phyloP scores from a whole-genome alignment of 768 basidiomycete species.

The Amanita rubescens region DNA sequence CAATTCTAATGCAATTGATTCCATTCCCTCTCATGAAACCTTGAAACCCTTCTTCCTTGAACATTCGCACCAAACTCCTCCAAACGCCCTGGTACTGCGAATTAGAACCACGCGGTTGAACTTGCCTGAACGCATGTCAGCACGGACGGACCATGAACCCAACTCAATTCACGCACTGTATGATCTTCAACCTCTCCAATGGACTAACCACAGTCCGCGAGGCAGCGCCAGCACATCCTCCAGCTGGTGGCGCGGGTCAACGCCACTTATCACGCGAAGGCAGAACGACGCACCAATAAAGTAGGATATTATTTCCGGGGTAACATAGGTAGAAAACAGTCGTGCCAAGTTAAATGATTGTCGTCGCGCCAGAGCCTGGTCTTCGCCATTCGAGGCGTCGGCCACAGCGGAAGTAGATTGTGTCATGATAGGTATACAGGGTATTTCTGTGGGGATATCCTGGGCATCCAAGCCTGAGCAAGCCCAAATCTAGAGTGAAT shows the following conservation, averaged over 20 bases:
- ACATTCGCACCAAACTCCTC: constrained; percentile 81
- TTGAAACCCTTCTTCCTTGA: constrained; percentile 86
- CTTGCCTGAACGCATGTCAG: constrained; percentile 53
- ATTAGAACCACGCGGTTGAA: constrained; percentile 62
- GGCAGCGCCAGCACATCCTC: constrained; percentile 55
- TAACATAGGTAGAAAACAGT: constrained; percentile 18
- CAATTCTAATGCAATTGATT: constrained; percentile 87
- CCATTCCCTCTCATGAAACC: constrained; percentile 93
- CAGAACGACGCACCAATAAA: constrained; percentile 29
- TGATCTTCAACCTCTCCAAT: constrained; percentile 91
- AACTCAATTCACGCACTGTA: constrained; percentile 58
- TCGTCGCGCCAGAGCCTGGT: constrained; percentile 9
- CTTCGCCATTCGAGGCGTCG: constrained; percentile 1
- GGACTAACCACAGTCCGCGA: constrained; percentile 91
- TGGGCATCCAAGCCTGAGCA: neutral
- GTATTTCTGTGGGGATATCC: constrained; percentile 8
- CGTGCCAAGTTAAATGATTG: constrained; percentile 6
- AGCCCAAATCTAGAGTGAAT: neutral
- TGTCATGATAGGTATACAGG: constrained; percentile 10
- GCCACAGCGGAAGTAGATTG: constrained; percentile 11
- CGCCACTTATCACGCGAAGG: neutral
- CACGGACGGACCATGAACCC: neutral
- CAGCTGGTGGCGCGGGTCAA: constrained; percentile 28
- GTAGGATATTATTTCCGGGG: constrained; percentile 35
- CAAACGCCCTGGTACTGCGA: constrained; percentile 80